Percentiles rank a stretch among this genome's conserved stretches.
Evolutionary conservation across 768 basidiomycete species (phyloP).

Genomic region (Cantharellus cinnabarinus): DNA sequence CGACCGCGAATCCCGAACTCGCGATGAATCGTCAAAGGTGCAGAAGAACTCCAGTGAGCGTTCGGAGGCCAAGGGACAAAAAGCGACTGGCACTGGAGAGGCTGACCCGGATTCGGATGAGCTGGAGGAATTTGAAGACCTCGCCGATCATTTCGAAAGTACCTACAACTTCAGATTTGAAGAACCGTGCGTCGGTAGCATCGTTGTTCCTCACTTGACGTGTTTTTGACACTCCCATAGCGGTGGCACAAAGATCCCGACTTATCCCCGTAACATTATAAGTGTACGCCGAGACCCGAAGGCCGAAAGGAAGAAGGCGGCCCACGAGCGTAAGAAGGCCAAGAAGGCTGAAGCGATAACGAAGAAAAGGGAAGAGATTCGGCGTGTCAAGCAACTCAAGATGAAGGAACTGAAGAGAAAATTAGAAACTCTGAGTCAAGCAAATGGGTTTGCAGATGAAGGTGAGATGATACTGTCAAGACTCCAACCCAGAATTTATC

Average conservation of each 20-base stretch:
- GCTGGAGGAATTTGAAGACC: constrained; percentile 13
- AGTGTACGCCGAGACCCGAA: constrained; percentile 45
- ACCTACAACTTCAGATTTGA: constrained; percentile 97
- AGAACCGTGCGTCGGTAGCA: constrained; percentile 48
- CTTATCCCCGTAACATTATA: constrained; percentile 50
- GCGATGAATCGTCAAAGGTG: constrained; percentile 45
- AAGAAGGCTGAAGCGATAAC: constrained; percentile 61
- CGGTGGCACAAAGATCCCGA: constrained; percentile 41
- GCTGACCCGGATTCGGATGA: constrained; percentile 13
- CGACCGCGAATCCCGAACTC: constrained; percentile 56
- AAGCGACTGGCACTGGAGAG: constrained; percentile 9
- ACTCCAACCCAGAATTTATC: background rate
- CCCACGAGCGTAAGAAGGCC: constrained; percentile 55
- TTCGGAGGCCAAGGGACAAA: constrained; percentile 3
- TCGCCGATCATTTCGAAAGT: constrained; percentile 72
- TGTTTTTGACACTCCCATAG: constrained; percentile 13
- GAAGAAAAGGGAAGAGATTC: constrained; percentile 61
- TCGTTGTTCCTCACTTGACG: background rate
- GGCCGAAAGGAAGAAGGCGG: constrained; percentile 43
- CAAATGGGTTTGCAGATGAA: constrained; percentile 34
- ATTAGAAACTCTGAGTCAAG: constrained; percentile 47
- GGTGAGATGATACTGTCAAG: constrained; percentile 7
- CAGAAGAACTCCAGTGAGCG: constrained; percentile 9
- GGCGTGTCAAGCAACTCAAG: constrained; percentile 64
- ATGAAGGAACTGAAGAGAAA: constrained; percentile 60